Conservation (phyloP, 169 alveolate genomes). For the Condylostoma magnum region DNA sequence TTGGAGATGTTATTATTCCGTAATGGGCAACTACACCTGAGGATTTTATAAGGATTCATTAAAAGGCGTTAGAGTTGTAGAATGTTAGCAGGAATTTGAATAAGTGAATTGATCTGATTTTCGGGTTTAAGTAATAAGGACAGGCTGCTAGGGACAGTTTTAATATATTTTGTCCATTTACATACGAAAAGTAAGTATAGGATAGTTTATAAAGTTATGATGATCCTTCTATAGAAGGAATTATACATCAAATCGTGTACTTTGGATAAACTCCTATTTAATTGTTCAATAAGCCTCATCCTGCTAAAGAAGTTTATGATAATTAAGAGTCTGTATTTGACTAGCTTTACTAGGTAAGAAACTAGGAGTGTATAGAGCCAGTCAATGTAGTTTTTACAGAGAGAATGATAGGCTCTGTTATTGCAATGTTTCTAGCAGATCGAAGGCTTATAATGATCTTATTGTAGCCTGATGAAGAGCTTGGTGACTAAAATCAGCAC, state of each 20-base stretch:
- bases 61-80: constrained; percentile 59
- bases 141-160: constrained; percentile 42
- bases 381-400: background rate
- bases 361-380: background rate
- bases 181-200: constrained; percentile 40
- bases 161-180: constrained; percentile 32
- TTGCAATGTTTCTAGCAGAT: constrained; percentile 1
- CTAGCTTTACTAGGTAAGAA: background rate
- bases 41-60: constrained; percentile 56
- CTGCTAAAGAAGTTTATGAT: background rate
- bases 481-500: too few species aligned
- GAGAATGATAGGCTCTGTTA: background rate
- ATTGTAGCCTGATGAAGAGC: too few species aligned
- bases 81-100: constrained; percentile 42
- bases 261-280: constrained; percentile 91
- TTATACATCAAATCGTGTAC: constrained; percentile 65
- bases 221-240: background rate
- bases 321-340: background rate
- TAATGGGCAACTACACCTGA: constrained; percentile 60
- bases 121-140: constrained; percentile 71
- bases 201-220: background rate
- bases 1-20: constrained; percentile 66
- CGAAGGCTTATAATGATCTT: background rate
- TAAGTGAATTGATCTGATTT: constrained; percentile 71
- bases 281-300: constrained; percentile 58